These are phyloP conservation scores for Strombidium stylifer DNA, from an alignment of 73 alveolate species.

Conservation along the genomic window DNA sequence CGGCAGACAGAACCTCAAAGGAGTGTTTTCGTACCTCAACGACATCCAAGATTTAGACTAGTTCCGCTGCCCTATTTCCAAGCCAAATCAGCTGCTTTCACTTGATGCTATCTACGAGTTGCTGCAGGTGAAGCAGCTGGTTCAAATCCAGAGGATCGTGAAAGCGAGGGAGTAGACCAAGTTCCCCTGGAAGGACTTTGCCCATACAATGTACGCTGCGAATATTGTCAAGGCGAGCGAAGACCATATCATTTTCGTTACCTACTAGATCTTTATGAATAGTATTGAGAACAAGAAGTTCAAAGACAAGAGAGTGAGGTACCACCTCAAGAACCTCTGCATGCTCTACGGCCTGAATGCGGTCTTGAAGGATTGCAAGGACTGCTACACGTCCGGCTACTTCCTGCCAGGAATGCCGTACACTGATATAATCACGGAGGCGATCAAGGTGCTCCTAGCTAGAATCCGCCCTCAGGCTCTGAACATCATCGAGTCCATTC, in stretches of 20 bases:
- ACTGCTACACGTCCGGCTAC: conserved; percentile 32
- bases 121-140: background rate
- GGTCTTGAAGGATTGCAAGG: conserved; percentile 3
- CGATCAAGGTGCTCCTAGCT: background rate
- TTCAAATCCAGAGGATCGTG: background rate
- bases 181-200: background rate
- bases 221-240: background rate
- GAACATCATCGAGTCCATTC: conserved; percentile 24
- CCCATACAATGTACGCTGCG: background rate
- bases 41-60: background rate
- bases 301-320: background rate
- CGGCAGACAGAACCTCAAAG: background rate
- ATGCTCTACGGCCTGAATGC: conserved; percentile 3
- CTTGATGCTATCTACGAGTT: conserved; percentile 10
- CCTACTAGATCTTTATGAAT: background rate
- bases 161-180: background rate
- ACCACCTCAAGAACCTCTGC: background rate
- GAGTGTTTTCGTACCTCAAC: background rate
- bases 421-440: background rate
- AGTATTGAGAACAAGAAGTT: background rate
- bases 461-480: conserved; percentile 24
- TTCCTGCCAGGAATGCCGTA: conserved; percentile 29
- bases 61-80: conserved; percentile 3
- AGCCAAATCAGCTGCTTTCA: background rate
- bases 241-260: background rate